Percentiles rank a stretch among this genome's conserved stretches.
These are phyloP conservation scores for Tylopilus orsonianus DNA, from an alignment of 1,284 basidiomycete genomes.

Conservation along the genomic window DNA sequence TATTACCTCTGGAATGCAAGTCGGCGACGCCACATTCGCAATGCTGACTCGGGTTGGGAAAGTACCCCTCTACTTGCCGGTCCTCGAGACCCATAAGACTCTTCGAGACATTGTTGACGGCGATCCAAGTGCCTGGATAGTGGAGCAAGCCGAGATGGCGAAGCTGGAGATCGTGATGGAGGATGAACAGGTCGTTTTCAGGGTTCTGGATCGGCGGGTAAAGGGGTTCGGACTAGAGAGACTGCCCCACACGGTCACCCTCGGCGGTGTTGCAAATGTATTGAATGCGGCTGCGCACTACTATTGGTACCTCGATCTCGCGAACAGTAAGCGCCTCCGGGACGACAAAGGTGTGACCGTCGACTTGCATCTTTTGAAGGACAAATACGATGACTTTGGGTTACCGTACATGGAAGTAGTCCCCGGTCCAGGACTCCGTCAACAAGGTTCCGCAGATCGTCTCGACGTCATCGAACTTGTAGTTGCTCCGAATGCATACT, in stretches of 20 bases:
- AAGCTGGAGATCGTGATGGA: conserved; percentile 9
- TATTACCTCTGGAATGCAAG: background rate
- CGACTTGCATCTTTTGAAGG: conserved; percentile 13
- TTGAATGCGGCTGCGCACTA: conserved; percentile 16
- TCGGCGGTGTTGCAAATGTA: background rate
- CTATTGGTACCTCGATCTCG: conserved; percentile 19
- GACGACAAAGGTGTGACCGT: background rate
- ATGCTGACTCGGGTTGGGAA: conserved; percentile 12
- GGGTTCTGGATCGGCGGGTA: conserved; percentile 10
- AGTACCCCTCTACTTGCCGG: conserved; percentile 7
- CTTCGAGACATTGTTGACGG: too few relatives aligned
- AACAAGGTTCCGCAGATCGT: background rate
- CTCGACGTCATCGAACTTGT: conserved; percentile 19
- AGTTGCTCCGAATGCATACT: conserved; percentile 4
- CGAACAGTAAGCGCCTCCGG: background rate
- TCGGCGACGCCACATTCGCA: background rate
- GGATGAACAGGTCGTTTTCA: conserved; percentile 4
- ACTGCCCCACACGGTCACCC: background rate
- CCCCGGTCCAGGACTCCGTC: background rate
- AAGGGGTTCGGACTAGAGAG: conserved; percentile 6
- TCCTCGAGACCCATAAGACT: too few relatives aligned
- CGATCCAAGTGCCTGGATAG: background rate
- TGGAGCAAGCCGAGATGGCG: background rate
- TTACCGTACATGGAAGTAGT: background rate
- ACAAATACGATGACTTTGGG: conserved; percentile 11